These are phyloP conservation scores for Ceratocystis smalleyi DNA, from an alignment of 2,329 filamentous ascomycete species.

Conservation along the genomic window DNA sequence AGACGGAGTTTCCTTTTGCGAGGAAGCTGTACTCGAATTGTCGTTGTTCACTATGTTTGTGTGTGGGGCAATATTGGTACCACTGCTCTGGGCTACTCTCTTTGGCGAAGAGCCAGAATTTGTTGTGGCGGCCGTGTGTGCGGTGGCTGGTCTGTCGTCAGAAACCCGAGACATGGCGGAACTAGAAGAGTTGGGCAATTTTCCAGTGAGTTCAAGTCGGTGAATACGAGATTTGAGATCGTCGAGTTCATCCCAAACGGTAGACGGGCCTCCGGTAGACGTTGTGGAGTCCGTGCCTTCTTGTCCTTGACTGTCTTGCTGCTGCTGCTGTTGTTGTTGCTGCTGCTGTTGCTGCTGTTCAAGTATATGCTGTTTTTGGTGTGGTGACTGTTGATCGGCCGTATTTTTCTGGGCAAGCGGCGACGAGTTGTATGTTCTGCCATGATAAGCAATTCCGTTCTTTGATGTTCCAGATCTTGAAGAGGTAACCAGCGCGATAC, in stretches of 20 bases:
- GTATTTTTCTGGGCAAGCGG: conserved; percentile 36
- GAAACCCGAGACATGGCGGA: conserved; percentile 60
- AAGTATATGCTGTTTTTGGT: conserved; percentile 20
- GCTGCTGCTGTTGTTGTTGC: conserved; percentile 18
- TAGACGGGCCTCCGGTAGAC: conserved; percentile 78
- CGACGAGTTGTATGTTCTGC: conserved; percentile 41
- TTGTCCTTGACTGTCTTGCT: conserved; percentile 27
- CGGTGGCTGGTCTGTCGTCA: conserved; percentile 74
- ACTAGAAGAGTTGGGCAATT: conserved; percentile 66
- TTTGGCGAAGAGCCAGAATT: conserved; percentile 76
- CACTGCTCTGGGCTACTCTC: conserved; percentile 30
- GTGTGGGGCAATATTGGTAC: conserved; percentile 32
- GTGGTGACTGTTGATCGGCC: conserved; percentile 20
- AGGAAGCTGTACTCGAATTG: conserved; percentile 28
- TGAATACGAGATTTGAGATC: conserved; percentile 88
- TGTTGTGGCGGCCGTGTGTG: conserved; percentile 79
- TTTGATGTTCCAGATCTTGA: conserved; percentile 33
- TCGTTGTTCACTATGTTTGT: conserved; percentile 28
- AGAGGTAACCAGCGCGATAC: conserved; percentile 25
- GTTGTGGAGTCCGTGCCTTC: conserved; percentile 74
- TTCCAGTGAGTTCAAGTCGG: conserved; percentile 77
- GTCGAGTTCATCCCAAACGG: conserved; percentile 94
- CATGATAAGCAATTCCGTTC: conserved; percentile 25
- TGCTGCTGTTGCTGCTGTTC: conserved; percentile 19
- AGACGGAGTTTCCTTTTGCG: conserved; percentile 50